Percentiles rank a stretch among this genome's conserved stretches.
These are phyloP conservation scores for Jatropha multifida DNA, from an alignment of 441 rosid genomes.

Conservation along the genomic window DNA sequence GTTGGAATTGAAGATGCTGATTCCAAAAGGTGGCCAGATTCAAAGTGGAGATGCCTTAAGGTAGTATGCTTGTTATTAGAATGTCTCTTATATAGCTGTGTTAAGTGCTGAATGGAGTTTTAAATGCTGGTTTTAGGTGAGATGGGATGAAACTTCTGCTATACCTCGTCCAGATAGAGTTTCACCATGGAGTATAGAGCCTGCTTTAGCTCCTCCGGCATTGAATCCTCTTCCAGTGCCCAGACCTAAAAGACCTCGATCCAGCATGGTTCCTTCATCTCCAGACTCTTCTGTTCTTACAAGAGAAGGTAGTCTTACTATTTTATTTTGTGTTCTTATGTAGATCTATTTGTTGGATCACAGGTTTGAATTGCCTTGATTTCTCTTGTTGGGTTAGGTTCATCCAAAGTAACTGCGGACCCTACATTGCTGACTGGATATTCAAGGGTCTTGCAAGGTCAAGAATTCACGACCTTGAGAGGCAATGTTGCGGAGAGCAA, in stretches of 20 bases:
- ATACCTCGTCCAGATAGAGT: constrained; percentile 91
- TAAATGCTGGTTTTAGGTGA: constrained; percentile 50
- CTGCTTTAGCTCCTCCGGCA: constrained; percentile 86
- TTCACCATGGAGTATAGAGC: constrained; percentile 98
- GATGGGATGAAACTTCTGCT: constrained; percentile 92
- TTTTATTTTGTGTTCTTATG: neutral
- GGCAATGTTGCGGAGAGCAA: constrained; percentile 58
- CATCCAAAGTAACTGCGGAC: constrained; percentile 60
- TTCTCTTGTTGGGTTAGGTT: constrained; percentile 40
- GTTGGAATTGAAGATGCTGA: constrained; percentile 89
- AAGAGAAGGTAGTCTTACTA: constrained; percentile 60
- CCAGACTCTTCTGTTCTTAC: constrained; percentile 69
- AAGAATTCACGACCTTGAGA: constrained; percentile 82
- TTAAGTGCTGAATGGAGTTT: constrained; percentile 14
- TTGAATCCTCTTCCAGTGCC: constrained; percentile 75
- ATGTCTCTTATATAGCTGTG: constrained; percentile 4
- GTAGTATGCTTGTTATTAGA: constrained; percentile 33
- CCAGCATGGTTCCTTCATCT: constrained; percentile 61
- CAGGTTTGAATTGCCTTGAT: constrained; percentile 6
- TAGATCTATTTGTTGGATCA: neutral
- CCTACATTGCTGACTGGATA: constrained; percentile 63
- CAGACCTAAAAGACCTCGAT: constrained; percentile 78
- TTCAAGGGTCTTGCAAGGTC: constrained; percentile 99
- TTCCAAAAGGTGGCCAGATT: constrained; percentile 68
- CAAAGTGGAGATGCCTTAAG: constrained; percentile 97